Base-by-base conservation (phyloP, 2,329 filamentous ascomycete species). In the Xylaria digitata region DNA sequence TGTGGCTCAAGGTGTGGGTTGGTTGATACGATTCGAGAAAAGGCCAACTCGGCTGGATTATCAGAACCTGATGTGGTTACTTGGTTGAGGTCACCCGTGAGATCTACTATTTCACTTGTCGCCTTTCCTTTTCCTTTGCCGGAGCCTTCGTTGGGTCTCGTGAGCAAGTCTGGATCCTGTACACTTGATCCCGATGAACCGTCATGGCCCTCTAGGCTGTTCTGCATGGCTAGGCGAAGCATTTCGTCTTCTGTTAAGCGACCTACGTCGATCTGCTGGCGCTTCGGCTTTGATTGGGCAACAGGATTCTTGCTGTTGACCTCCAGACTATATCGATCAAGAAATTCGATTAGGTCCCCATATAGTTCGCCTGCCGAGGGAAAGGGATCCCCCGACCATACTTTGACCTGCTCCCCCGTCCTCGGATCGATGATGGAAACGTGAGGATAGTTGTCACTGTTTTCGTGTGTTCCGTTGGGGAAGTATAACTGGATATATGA, bases 181-280 rank as follows among this genome's bases (percentile, higher is more conserved):
- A 91, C 83, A 72, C 88, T 90, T 0, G 86, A 75, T 64, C 76
- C 80, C 21, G 80, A 79, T 15, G 77, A 75, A 77, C 74, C 80
- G 19, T 78, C 80, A 42, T 81, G 82, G 37, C 85, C 87, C 15
- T 89, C 90, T 52, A 98, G 82, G 76, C 94, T 97, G 81, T 96
- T 96, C 78, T 94, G 89, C 76, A 99, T 80, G 0, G 96, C 96
- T 87, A 97, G 90, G 79, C 97, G 92, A 72, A 99, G 83, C 94
- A 97, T 97, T 81, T 99, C 94, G 56, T 98, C 94, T 77, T 99
- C 96, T 0, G 93, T 97, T 90, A 99, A 95, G 45, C 92, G 89
- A 65, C 92, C 91, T 1, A 97, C 87, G 71, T 95, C 92, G 61
- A 92, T 85, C 58, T 87, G 84, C 76, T 90, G 90, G 52, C 87